These are phyloP conservation scores for Epichloe glyceriae DNA, from an alignment of 2,329 filamentous ascomycete genomes.

Conservation along the genomic window DNA sequence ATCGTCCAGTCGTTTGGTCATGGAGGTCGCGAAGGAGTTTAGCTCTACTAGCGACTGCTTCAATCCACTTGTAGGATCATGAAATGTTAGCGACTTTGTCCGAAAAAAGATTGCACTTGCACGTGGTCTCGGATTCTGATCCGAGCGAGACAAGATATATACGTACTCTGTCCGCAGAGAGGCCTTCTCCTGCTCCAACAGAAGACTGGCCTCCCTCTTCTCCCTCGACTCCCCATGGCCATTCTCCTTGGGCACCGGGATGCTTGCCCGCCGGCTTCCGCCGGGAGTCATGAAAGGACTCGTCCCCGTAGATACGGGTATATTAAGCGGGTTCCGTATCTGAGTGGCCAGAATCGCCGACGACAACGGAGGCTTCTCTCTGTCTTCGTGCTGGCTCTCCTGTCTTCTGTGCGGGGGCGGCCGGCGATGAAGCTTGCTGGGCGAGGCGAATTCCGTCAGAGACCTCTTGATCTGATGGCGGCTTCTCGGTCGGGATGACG, in stretches of 20 bases:
- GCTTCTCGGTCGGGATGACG: conserved; percentile 14
- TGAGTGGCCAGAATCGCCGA: conserved; percentile 10
- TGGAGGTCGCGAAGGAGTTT: conserved; percentile 44
- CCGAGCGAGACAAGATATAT: neutral
- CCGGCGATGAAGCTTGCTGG: conserved; percentile 28
- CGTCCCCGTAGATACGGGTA: conserved; percentile 30
- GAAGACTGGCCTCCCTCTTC: conserved; percentile 28
- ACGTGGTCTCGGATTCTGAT: neutral
- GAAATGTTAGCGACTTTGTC: neutral
- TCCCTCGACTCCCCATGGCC: conserved; percentile 23
- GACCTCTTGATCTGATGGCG: conserved; percentile 44
- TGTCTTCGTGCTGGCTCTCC: conserved; percentile 17
- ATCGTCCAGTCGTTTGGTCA: conserved; percentile 55
- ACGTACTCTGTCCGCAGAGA: conserved; percentile 21
- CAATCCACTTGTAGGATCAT: conserved; percentile 29
- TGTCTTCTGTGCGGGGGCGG: conserved; percentile 21
- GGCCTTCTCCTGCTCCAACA: conserved; percentile 23
- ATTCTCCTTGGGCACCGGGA: conserved; percentile 22
- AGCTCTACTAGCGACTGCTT: conserved; percentile 40
- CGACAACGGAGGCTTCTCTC: conserved; percentile 8
- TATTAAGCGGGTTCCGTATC: conserved; percentile 30
- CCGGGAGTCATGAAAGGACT: conserved; percentile 31
- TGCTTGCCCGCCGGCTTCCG: conserved; percentile 30
- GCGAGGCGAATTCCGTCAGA: conserved; percentile 39
- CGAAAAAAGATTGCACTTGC: too few species aligned